phyloP scores from a whole-genome alignment of 169 alveolate species.

The Perkinsus chesapeaki region DNA sequence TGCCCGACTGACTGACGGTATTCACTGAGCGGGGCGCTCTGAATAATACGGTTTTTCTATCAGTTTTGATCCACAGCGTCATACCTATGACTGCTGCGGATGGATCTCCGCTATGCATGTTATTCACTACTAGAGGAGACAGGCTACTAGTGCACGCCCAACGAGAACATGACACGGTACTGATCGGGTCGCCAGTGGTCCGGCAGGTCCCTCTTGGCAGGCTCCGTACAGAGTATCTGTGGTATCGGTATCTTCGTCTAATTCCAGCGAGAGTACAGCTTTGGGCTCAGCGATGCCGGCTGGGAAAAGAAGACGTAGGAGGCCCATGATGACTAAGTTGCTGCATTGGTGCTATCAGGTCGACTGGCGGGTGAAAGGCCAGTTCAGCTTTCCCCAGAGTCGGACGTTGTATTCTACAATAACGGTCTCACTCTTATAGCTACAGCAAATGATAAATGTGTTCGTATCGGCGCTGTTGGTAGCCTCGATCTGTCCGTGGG shows the following conservation, averaged over 20 bases:
- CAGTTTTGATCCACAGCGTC: not conserved
- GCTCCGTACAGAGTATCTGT: not conserved
- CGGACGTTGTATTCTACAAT: not conserved
- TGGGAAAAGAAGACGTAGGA: not conserved
- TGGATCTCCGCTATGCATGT: not conserved
- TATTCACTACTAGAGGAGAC: not conserved
- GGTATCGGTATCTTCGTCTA: not conserved
- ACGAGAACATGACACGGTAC: not conserved
- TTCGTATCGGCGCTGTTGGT: not conserved
- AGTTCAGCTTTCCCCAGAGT: not conserved
- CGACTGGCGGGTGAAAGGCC: not conserved
- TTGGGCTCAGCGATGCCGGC: not conserved
- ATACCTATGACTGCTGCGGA: not conserved
- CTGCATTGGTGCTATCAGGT: not conserved
- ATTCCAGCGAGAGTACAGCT: not conserved
- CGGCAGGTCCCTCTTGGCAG: not conserved
- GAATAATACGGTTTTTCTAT: not conserved
- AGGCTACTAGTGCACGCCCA: not conserved
- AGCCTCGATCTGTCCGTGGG: no score
- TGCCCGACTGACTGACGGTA: not conserved
- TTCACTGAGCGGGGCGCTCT: not conserved
- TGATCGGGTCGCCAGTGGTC: not conserved
- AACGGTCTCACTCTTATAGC: not conserved
- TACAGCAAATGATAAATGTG: not conserved
- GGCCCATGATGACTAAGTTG: not conserved